Conservation (phyloP, 306 rosid genomes). For the Benincasa hispida region DNA sequence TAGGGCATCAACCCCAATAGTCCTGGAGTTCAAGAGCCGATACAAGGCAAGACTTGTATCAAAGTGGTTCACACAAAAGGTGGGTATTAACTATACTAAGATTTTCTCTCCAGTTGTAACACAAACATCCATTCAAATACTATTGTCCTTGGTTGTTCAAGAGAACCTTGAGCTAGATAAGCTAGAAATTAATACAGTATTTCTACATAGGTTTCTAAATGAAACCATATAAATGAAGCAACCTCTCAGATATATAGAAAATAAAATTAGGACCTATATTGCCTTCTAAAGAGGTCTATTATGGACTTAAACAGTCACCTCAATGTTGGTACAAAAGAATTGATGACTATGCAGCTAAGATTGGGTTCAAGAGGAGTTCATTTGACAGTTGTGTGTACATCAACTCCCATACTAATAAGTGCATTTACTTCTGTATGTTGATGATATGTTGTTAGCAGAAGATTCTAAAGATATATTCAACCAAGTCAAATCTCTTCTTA, state of each 20-base stretch:
- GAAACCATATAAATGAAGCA: neutral
- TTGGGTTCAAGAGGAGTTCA: too few species aligned
- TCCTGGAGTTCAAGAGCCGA: too few species aligned
- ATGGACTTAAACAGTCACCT: neutral
- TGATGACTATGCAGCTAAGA: neutral
- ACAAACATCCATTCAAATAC: neutral
- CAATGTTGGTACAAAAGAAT: neutral
- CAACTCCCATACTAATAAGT: too few species aligned
- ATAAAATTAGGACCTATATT: neutral
- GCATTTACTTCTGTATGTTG: too few species aligned
- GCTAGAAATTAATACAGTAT: neutral
- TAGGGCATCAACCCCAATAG: too few species aligned
- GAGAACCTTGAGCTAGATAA: neutral
- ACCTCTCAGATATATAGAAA: neutral
- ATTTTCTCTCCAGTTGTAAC: neutral
- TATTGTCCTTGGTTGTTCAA: neutral
- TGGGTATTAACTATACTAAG: neutral
- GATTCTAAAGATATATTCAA: rapidly evolving
- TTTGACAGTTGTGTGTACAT: too few species aligned
- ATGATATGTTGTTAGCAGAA: too few species aligned
- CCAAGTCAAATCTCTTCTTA: rapidly evolving
- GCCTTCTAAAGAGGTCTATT: neutral
- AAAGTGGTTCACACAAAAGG: neutral
- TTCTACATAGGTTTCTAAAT: neutral
- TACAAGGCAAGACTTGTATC: too few species aligned